Base-by-base conservation (phyloP, 148 eudicot species). In the Amaranthus palmeri region DNA sequence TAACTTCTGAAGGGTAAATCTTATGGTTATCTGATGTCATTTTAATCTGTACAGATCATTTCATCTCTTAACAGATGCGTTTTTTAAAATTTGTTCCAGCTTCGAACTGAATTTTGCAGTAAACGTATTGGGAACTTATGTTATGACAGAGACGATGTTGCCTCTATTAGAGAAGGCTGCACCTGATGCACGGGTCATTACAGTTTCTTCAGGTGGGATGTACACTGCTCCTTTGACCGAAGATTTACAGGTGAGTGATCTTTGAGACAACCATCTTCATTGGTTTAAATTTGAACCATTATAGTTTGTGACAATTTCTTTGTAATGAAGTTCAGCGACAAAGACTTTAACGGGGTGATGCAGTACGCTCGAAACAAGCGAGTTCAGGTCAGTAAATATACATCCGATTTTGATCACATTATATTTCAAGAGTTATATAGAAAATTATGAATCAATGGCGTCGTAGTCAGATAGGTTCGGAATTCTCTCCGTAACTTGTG, bases 201-300 rank as follows among this genome's bases (percentile, higher is more conserved):
- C 98, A 41, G 97, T 95, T 53, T 75, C 97, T 61, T 91, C 97
- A 4, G 97, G 97, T 55, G 98, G 97, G 76, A 95, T 95, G 96
- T 95, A 95, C 77, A 72, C 86, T 46, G 63, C 80, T 66, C 98
- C 96, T 9, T 83, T 95, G 84, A 89, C 83, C 13, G 82, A 81
- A 73, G 96, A 95, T 84, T 77, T 95, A 67, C 96, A 95, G 86
- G 98, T 91, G 67, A 69, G 56, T 47, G 46, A 53, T 74, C 48
- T 59, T 10, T 18, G 52, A 46, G 17, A 46, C 17, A 53, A 64
- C 44, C 59, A 46, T 42, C 13, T 58, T 44, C 3, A 40, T 18
- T 59, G 61, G 18, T 73, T 25, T 14, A 11, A 54, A 43, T 47
- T 44, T 8, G 15, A 61, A 46, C 7, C 36, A 66, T 6, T 47